A percentile compares a stretch with the other conserved stretches of the same genome.
Conservation (phyloP, 805 yeast species). For the Pichia heedii region DNA sequence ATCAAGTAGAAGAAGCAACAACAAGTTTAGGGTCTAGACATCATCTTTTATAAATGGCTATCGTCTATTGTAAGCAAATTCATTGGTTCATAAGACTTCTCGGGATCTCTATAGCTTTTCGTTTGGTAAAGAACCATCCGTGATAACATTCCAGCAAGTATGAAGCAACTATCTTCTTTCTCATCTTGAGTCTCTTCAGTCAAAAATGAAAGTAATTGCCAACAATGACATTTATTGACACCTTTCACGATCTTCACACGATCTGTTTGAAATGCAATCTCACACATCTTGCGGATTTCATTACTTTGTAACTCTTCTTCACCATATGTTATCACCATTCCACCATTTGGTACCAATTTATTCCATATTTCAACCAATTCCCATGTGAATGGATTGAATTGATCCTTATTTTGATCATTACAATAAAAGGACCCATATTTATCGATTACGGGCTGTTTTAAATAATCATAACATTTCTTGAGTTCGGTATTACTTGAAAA, state of each 20-base stretch:
- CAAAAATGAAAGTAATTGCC: constrained; percentile 37
- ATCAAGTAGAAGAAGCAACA: neutral
- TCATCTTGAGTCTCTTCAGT: constrained; percentile 35
- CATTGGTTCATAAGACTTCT: constrained; percentile 23
- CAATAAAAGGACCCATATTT: constrained; percentile 10
- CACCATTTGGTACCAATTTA: constrained; percentile 32
- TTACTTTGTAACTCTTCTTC: constrained; percentile 31
- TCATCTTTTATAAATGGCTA: constrained; percentile 14
- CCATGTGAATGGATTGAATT: constrained; percentile 21
- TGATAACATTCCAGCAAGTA: constrained; percentile 32
- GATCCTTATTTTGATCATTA: neutral
- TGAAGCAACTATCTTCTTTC: constrained; percentile 34
- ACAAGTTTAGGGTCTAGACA: too few relatives aligned
- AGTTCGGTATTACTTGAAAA: neutral
- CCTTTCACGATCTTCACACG: constrained; percentile 28
- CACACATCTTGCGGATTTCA: constrained; percentile 30
- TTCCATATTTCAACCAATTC: constrained; percentile 30
- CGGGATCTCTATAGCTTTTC: constrained; percentile 20
- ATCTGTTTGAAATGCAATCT: constrained; percentile 20
- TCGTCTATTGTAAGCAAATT: constrained; percentile 28
- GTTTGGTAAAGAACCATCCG: constrained; percentile 37
- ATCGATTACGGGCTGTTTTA: constrained; percentile 14
- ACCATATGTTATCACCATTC: constrained; percentile 36
- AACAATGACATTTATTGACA: constrained; percentile 33
- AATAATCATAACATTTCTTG: neutral